Conservation (phyloP, 2,329 filamentous ascomycete species). For the Lecanicillium sp. region DNA sequence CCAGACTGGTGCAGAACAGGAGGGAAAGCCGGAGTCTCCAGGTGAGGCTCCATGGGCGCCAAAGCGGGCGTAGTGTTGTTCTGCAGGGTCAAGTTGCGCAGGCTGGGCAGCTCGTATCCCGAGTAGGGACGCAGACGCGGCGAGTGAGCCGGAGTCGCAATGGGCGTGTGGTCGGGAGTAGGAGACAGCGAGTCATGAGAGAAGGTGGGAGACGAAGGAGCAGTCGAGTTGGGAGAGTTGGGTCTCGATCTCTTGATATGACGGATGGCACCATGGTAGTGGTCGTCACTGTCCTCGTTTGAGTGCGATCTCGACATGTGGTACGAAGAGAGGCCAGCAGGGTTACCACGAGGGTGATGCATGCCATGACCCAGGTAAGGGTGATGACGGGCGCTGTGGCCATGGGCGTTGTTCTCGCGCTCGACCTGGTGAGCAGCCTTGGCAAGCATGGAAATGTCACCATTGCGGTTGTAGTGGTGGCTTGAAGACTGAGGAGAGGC, state of each 20-base stretch:
- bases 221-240: constrained; percentile 90
- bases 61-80: constrained; percentile 47
- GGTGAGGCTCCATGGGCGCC: constrained; percentile 50
- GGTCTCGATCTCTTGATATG: constrained; percentile 83
- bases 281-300: constrained; percentile 70
- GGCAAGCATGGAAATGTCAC: constrained; percentile 51
- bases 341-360: constrained; percentile 48
- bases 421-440: constrained; percentile 55
- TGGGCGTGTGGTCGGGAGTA: constrained; percentile 96
- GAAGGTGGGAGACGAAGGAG: constrained; percentile 91
- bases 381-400: constrained; percentile 40
- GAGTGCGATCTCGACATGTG: constrained; percentile 89
- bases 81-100: constrained; percentile 55
- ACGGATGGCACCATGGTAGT: constrained; percentile 59
- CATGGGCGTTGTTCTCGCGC: constrained; percentile 43
- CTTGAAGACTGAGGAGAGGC: constrained; percentile 38
- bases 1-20: constrained; percentile 36
- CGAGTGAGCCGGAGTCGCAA: constrained; percentile 91
- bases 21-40: constrained; percentile 35
- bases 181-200: constrained; percentile 93
- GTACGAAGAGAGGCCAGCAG: constrained; percentile 76
- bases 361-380: constrained; percentile 43
- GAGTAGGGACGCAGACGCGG: constrained; percentile 79
- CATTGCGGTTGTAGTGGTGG: constrained; percentile 40
- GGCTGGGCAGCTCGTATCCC: constrained; percentile 72